Conservation (phyloP, 1,284 basidiomycete species). For the Marasmius tenuissimus region DNA sequence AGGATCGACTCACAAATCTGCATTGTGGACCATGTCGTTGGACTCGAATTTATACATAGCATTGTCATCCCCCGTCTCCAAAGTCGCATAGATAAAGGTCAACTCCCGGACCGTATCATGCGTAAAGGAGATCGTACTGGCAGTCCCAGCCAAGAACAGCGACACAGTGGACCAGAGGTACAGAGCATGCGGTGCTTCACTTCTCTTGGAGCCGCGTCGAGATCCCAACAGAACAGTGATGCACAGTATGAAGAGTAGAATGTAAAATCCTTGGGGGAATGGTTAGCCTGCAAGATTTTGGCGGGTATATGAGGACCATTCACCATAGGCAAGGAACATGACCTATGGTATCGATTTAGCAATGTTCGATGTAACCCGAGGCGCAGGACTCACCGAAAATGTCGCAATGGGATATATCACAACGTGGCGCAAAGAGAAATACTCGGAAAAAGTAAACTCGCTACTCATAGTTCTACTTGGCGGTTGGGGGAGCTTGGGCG, state of each 20-base stretch:
- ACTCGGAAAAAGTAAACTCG: no score
- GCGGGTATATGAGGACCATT: not conserved
- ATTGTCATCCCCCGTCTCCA: not conserved
- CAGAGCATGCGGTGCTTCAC: not conserved
- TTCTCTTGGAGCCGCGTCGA: not conserved
- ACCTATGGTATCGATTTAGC: not conserved
- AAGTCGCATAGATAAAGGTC: not conserved
- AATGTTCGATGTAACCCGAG: not conserved
- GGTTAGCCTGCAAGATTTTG: not conserved
- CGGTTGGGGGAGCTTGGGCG: no score
- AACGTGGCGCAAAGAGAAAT: no score
- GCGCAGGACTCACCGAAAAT: not conserved
- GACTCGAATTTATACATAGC: no score
- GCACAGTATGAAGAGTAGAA: not conserved
- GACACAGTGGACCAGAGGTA: not conserved
- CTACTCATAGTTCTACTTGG: no score
- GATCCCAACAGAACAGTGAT: not conserved
- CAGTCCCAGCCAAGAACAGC: not conserved
- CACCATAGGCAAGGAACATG: not conserved
- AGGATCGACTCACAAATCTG: not conserved
- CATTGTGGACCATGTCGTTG: not conserved
- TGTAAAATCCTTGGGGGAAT: not conserved
- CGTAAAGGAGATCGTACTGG: not conserved
- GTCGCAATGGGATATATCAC: no score
- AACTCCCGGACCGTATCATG: not conserved